Conservation (phyloP, 192 early-diverging fungal species). For the Entomortierella beljakovae region DNA sequence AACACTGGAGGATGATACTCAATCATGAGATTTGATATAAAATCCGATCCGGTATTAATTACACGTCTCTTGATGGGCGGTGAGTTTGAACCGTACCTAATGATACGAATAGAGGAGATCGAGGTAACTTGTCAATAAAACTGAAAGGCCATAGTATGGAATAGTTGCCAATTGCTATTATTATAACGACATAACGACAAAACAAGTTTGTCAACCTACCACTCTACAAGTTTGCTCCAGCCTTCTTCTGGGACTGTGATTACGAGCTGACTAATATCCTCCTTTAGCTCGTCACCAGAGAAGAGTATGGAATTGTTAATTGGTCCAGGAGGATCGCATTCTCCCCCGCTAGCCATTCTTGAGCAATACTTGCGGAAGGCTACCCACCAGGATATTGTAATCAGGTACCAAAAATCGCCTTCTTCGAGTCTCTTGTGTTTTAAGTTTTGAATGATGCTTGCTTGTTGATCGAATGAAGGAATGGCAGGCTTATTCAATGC, state of each 20-base stretch:
- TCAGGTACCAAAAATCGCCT: conserved; percentile 59
- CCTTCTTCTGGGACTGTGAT: conserved; percentile 57
- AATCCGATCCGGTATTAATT: conserved; percentile 29
- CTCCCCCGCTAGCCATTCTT: conserved; percentile 33
- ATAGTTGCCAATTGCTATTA: background rate
- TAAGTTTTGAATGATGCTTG: background rate
- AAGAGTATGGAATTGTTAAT: conserved; percentile 62
- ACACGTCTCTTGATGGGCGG: conserved; percentile 56
- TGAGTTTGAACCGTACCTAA: conserved; percentile 54
- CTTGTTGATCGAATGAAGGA: conserved; percentile 16
- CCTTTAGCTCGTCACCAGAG: conserved; percentile 49
- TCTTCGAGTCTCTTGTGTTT: conserved; percentile 10
- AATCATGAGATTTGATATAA: conserved; percentile 27
- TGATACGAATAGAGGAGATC: background rate
- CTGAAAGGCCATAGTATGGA: background rate
- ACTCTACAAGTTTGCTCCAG: conserved; percentile 59
- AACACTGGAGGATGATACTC: conserved; percentile 57
- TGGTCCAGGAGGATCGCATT: conserved; percentile 42
- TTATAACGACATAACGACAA: too few relatives aligned
- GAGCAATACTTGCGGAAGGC: conserved; percentile 59
- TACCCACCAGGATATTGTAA: conserved; percentile 57
- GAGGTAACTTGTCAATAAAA: background rate
- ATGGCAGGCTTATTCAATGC: background rate
- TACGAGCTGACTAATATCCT: conserved; percentile 45
- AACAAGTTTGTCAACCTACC: conserved; percentile 57